Conservation (phyloP, 768 basidiomycete species). For the Megacollybia marginata region DNA sequence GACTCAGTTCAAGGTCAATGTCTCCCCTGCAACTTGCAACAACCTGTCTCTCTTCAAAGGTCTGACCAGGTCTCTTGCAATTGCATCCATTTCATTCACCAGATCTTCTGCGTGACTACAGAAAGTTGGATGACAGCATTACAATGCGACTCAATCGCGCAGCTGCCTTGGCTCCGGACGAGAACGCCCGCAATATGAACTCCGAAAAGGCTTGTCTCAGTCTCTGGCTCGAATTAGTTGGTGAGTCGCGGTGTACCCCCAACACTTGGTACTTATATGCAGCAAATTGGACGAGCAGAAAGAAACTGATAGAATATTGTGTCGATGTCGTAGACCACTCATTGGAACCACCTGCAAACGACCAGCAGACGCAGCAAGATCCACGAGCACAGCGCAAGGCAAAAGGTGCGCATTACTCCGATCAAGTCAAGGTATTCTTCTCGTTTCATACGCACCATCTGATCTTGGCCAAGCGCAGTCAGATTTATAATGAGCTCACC, state of each 20-base stretch:
- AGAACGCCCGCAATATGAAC: slow-evolving; percentile 25
- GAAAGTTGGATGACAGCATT: slow-evolving; percentile 73
- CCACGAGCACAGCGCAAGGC: slow-evolving; percentile 38
- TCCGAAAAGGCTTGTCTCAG: slow-evolving; percentile 72
- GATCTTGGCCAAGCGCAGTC: slow-evolving; percentile 32
- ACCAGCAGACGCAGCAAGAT: slow-evolving; percentile 29
- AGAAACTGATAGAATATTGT: slow-evolving; percentile 72
- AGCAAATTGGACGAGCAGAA: slow-evolving; percentile 69
- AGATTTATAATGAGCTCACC: slow-evolving; percentile 47
- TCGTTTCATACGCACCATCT: slow-evolving; percentile 1
- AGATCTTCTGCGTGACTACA: slow-evolving; percentile 81
- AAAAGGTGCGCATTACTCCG: slow-evolving; percentile 52
- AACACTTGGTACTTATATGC: slow-evolving; percentile 8
- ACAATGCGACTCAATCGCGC: slow-evolving; percentile 78
- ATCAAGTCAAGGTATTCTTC: slow-evolving; percentile 60
- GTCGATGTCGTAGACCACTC: slow-evolving; percentile 62
- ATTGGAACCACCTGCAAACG: slow-evolving; percentile 39
- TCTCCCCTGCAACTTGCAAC: slow-evolving; percentile 67
- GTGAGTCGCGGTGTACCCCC: slow-evolving; percentile 33
- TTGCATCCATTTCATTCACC: slow-evolving; percentile 3
- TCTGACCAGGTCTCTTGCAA: slow-evolving; percentile 16
- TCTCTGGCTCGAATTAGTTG: slow-evolving; percentile 73
- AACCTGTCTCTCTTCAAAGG: slow-evolving; percentile 77
- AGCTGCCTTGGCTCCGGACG: slow-evolving; percentile 66
- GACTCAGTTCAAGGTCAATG: slow-evolving; percentile 58